These are phyloP conservation scores for Rhytidhysteron rufulum DNA, from an alignment of 2,329 filamentous ascomycete species.

Conservation along the genomic window DNA sequence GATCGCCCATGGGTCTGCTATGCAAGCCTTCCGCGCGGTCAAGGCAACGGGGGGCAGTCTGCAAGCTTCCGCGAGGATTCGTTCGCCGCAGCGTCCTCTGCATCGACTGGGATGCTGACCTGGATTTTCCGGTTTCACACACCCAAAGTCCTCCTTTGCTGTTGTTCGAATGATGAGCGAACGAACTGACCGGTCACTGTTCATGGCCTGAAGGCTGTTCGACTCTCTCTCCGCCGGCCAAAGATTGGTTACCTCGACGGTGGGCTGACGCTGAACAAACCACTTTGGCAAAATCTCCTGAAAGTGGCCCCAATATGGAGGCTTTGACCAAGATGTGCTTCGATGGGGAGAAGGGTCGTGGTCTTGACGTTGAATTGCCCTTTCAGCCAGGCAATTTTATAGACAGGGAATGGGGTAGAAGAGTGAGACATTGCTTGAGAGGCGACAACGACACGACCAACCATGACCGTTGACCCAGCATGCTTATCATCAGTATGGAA, in stretches of 20 bases:
- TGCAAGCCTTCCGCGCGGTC: constrained; percentile 27
- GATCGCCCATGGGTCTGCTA: constrained; percentile 12
- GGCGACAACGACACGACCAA: neutral
- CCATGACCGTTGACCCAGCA: neutral
- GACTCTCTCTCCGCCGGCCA: constrained; percentile 2
- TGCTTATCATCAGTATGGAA: constrained; percentile 1
- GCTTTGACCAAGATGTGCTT: constrained; percentile 6
- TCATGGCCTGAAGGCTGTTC: constrained; percentile 7
- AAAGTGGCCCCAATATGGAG: constrained; percentile 25
- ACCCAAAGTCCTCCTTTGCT: constrained; percentile 8
- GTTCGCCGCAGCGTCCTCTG: constrained; percentile 19
- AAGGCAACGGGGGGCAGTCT: constrained; percentile 22
- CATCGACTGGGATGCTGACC: constrained; percentile 17
- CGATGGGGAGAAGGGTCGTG: too few species aligned
- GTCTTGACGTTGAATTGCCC: too few species aligned
- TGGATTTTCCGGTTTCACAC: constrained; percentile 21
- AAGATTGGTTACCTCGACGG: neutral
- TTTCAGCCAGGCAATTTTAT: constrained; percentile 9
- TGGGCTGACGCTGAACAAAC: constrained; percentile 8
- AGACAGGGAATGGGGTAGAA: constrained; percentile 18
- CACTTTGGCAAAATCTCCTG: constrained; percentile 20
- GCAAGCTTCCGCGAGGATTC: constrained; percentile 18
- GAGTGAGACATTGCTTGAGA: constrained; percentile 18
- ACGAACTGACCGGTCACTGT: constrained; percentile 3
- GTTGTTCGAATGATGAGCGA: neutral